Conservation (phyloP, 305 asterid genomes). For the Andrographis paniculata region DNA sequence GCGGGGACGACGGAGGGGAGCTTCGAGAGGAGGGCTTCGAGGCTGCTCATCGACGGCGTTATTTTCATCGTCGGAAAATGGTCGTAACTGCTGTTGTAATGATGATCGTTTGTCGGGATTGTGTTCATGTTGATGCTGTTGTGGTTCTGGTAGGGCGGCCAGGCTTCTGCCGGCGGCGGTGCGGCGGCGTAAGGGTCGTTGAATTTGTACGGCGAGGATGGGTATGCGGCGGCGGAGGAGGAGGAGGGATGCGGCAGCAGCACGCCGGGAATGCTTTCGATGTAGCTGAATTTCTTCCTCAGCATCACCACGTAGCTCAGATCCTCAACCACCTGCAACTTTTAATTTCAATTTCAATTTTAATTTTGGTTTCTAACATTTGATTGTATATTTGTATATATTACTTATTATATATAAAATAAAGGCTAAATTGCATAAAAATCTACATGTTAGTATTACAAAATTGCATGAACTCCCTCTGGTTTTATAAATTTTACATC, state of each 20-base stretch:
- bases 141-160: constrained; percentile 39
- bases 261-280: constrained; percentile 95
- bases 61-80: constrained; percentile 47
- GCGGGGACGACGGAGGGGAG: constrained; percentile 68
- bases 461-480: too few species aligned
- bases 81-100: too few species aligned
- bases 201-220: constrained; percentile 30
- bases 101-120: constrained; percentile 19
- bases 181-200: constrained; percentile 26
- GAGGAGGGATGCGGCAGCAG: constrained; percentile 92
- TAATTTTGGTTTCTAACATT: too few species aligned
- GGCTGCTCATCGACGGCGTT: constrained; percentile 94
- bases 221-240: constrained; percentile 57
- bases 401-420: too few species aligned
- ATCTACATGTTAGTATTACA: too few species aligned
- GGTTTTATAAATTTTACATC: too few species aligned
- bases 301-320: constrained; percentile 80
- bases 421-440: too few species aligned
- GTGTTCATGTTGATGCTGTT: background rate
- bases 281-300: constrained; percentile 81
- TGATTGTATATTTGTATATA: too few species aligned
- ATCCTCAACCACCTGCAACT: constrained; percentile 95
- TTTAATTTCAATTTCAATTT: background rate
- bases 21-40: constrained; percentile 89
- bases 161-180: constrained; percentile 26